Base-by-base conservation (phyloP, 2,329 filamentous ascomycete species). In the Colletotrichum sp. region DNA sequence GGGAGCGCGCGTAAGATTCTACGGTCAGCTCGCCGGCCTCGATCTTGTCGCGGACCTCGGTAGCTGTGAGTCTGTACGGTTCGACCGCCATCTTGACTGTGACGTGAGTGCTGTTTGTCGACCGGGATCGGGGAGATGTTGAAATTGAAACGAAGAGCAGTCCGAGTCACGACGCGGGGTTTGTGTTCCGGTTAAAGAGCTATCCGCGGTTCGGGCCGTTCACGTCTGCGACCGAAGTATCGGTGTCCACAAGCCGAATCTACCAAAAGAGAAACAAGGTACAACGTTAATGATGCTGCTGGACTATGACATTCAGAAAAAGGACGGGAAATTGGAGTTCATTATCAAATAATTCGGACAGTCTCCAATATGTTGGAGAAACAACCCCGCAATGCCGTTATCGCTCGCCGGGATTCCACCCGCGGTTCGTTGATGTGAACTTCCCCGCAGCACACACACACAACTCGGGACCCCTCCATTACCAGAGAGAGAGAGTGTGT, bases 1-100 rank as follows among this genome's bases (percentile, higher is more conserved):
- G 80, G 0, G 87, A 86, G 34, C 80, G 80, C 3, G 86, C 87
- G 76, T 90, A 90, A 9, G 83, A 78, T 76, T 87, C 85, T 1
- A 90, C 85, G 1, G 87, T 88, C 2, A 90, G 76, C 1, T 83
- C 78, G 7, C 84, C 84, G 5, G 79, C 78, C 33, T 79, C 81
- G 67, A 89, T 81, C 16, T 82, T 80, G 2, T 80, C 76, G 2
- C 84, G 75, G 0, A 80, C 84, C 76, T 89, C 77, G 3, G 82
- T 83, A 8, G 87, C 88, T 1, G 86, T 88, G 1, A 80, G 69
- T n/a, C 74, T 34, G 58, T 74, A 76, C 1, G 69, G 69, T 12
- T 72, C 75, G 16, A 31, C 11, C 5, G 27, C n/a, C 70, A 74
- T 76, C 9, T 21, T 54, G 7, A 0, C 2, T 21, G 24, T 34